Evolutionary conservation across 495 filamentous ascomycete species (phyloP), one percentile per base, ranked within the genome.

Genomic region (Penicillium canescens): DNA sequence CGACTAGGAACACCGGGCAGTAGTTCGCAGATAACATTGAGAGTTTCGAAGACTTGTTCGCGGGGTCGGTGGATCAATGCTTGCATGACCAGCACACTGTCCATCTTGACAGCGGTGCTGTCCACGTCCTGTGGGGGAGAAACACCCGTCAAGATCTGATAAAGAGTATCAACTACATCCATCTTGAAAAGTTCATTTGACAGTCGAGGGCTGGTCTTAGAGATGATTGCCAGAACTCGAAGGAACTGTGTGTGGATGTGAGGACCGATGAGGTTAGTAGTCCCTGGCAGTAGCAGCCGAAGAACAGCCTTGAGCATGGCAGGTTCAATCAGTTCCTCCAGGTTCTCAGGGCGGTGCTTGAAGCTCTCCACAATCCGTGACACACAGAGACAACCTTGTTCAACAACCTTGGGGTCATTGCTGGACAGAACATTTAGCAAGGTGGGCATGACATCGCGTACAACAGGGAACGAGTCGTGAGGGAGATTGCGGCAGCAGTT

Each of bases 11-110:
- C 62, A 7, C 70, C 72, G 3, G 95, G 95, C 23, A 99, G 80
- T 13, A 99, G 80, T 75, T 98, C 95, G 73, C 95, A 98, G 56
- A 98, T 92, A 51, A 99, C 92, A 68, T 96, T 97, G 50, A 99
- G 82, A 4, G 95, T 96, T 75, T 99, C 95, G 61, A 90, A 92
- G 23, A 99, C 87, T 67, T 98, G 95, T 62, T 99, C 94, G 40
- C 91, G 84, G n/a, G 94, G 94, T 33, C 92, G 84, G 64, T 98
- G 95, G 48, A 99, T 96, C 60, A 99, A 73, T 28, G 94, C 92
- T 66, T 99, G 94, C 95, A 99, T 98, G 69, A 98, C 92, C 43
- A 99, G 84, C 24, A 98, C 93, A 65, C 90, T 96, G 72, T 98
- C 93, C 64, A 97, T 91, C 71, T 94, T 96, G 38, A 83, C 73